phyloP scores from a whole-genome alignment of 331 rosid species.

The Cydonia oblonga region DNA sequence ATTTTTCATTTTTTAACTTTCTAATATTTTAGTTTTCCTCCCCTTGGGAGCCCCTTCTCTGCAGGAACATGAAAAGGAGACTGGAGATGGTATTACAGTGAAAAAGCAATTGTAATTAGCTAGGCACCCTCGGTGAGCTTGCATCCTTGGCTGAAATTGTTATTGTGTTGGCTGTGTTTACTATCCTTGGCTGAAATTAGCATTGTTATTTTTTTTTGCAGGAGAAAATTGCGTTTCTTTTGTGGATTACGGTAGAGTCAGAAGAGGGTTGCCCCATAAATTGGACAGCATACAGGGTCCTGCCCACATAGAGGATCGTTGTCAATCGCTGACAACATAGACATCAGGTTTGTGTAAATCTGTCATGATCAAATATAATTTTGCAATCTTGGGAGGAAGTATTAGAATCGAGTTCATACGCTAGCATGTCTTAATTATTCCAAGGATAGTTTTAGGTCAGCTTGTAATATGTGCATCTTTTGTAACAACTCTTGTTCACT shows the following conservation, averaged over 20 bases:
- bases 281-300: background rate
- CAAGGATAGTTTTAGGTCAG: background rate
- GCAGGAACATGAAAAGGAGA: background rate
- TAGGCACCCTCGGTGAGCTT: background rate
- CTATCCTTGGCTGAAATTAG: background rate
- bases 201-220: background rate
- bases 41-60: background rate
- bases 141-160: background rate
- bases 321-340: no score
- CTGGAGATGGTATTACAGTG: background rate
- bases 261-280: background rate
- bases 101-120: background rate
- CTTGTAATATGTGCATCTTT: background rate
- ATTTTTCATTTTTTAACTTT: background rate
- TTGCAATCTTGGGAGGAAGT: background rate
- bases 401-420: background rate
- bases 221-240: background rate
- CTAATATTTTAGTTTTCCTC: background rate
- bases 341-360: no score
- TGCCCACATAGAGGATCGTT: background rate
- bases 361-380: background rate
- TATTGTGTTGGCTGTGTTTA: background rate
- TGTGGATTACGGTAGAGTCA: slow-evolving; percentile 3
- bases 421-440: no score
- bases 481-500: background rate